Percentiles rank a stretch among this genome's conserved stretches.
phyloP scores from a whole-genome alignment of 1,284 basidiomycete species.

The Ceratobasidium sp. region DNA sequence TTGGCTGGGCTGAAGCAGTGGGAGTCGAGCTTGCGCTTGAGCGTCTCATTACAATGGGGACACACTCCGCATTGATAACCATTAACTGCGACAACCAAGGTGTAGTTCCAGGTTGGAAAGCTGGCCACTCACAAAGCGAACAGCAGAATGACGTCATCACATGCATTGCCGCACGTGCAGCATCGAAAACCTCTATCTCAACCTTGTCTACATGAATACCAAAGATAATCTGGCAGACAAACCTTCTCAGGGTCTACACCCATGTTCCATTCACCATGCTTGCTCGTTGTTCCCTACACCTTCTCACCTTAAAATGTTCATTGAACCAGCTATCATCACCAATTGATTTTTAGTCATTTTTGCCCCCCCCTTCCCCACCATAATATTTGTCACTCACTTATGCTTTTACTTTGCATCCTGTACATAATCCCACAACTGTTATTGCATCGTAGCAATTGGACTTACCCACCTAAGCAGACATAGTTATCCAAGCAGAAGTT shows the following conservation, averaged over 20 bases:
- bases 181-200: neutral
- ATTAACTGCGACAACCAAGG: constrained; percentile 58
- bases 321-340: too few relatives aligned
- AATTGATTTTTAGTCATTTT: too few relatives aligned
- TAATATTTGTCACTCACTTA: neutral
- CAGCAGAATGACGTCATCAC: constrained; percentile 55
- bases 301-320: neutral
- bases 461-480: too few relatives aligned
- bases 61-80: constrained; percentile 47
- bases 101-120: constrained; percentile 55
- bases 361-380: too few relatives aligned
- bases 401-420: neutral
- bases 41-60: constrained; percentile 37
- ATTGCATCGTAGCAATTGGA: too few relatives aligned
- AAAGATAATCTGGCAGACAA: constrained; percentile 47
- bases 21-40: constrained; percentile 54
- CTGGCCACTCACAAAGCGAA: constrained; percentile 52
- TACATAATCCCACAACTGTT: too few relatives aligned
- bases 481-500: too few relatives aligned
- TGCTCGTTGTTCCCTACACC: neutral
- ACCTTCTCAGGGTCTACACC: constrained; percentile 38
- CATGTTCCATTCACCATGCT: neutral
- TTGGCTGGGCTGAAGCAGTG: constrained; percentile 48
- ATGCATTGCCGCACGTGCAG: constrained; percentile 42
- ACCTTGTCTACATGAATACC: neutral